Conservation (phyloP, 176 grass and related monocot species). For the Miscanthus lutarioriparius region DNA sequence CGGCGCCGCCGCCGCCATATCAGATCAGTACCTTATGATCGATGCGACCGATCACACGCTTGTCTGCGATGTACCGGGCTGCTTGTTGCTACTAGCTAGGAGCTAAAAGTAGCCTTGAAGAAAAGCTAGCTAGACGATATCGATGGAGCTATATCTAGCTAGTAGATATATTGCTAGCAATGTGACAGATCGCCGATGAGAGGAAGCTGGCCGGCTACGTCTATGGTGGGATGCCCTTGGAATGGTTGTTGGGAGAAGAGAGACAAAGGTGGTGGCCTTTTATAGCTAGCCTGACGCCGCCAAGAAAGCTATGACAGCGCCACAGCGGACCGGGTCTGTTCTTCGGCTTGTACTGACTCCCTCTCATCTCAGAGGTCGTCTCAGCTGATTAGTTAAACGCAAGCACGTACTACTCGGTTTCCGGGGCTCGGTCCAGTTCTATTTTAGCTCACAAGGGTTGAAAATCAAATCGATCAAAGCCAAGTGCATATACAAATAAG, state of each 20-base stretch:
- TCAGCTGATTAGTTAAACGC: not conserved
- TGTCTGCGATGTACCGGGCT: too few species aligned
- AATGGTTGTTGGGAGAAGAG: not conserved
- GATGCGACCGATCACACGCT: too few species aligned
- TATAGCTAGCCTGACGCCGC: not conserved
- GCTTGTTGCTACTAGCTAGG: too few species aligned
- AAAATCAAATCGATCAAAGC: not conserved
- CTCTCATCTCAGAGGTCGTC: not conserved
- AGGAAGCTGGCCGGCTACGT: too few species aligned
- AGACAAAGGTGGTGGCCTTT: not conserved
- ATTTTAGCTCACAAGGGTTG: not conserved
- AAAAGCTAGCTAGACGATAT: too few species aligned
- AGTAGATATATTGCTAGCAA: too few species aligned
- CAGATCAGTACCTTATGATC: too few species aligned
- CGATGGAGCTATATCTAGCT: too few species aligned
- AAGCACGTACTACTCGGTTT: not conserved
- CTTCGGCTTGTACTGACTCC: too few species aligned
- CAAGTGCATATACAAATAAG: not conserved
- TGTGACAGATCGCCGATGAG: too few species aligned
- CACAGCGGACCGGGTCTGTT: not conserved
- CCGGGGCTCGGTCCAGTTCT: not conserved
- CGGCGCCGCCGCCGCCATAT: not conserved
- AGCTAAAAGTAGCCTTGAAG: too few species aligned
- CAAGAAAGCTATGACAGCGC: not conserved
- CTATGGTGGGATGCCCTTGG: not conserved